Evolutionary conservation across 2,329 filamentous ascomycete species (phyloP).

Genomic region (Ophiostoma triangulosporum): DNA sequence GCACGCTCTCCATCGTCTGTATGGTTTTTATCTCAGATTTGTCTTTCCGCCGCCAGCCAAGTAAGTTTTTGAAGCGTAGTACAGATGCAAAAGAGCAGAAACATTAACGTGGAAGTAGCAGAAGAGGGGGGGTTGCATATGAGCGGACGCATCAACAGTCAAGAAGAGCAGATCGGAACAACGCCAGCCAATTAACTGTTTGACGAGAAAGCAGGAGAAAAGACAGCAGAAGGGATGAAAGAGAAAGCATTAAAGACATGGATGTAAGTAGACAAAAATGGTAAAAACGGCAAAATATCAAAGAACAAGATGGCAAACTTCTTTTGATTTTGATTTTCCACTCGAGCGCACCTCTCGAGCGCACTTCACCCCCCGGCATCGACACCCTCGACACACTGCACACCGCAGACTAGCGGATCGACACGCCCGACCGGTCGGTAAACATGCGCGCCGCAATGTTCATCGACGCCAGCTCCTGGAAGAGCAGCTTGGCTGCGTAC

Average conservation of each 20-base stretch:
- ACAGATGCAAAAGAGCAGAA: not conserved
- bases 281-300: not conserved
- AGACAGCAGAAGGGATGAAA: too few species aligned
- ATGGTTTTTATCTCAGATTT: too few species aligned
- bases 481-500: slow-evolving; percentile 92
- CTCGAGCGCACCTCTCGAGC: not conserved
- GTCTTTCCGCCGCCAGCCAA: not conserved
- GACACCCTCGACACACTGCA: not conserved
- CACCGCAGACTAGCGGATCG: slow-evolving; percentile 45
- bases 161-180: too few species aligned
- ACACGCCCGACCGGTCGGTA: slow-evolving; percentile 67
- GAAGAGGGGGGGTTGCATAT: too few species aligned
- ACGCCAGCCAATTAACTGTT: too few species aligned
- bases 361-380: not conserved
- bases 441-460: slow-evolving; percentile 98
- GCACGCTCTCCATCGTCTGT: too few species aligned
- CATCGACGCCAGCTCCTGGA: slow-evolving; percentile 97
- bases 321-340: not conserved
- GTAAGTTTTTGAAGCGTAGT: not conserved
- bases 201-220: too few species aligned
- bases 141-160: too few species aligned
- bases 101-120: not conserved
- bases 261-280: too few species aligned
- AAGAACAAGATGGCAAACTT: not conserved
- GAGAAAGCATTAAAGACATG: too few species aligned